Conservation (phyloP, 257 asterid species). For the Echium plantagineum region DNA sequence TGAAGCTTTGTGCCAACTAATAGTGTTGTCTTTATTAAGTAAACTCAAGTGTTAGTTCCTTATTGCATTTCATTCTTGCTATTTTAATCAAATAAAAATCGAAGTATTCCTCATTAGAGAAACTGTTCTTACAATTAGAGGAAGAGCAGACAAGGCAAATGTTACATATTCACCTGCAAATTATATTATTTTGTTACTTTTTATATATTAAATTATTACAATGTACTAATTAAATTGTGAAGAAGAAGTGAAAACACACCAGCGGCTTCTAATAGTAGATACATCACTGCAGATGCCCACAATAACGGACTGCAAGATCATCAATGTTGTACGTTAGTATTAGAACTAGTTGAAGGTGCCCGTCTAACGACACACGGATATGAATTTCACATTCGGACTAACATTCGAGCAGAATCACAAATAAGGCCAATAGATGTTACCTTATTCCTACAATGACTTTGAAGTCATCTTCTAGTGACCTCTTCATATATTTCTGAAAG, state of each 20-base stretch:
- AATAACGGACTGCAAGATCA: slow-evolving; percentile 41
- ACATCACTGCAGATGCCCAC: slow-evolving; percentile 64
- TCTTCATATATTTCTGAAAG: slow-evolving; percentile 86
- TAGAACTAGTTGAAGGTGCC: no score
- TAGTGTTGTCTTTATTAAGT: slow-evolving; percentile 50
- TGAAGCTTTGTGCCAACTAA: slow-evolving; percentile 95
- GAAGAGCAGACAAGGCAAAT: slow-evolving; percentile 57
- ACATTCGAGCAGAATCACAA: no score
- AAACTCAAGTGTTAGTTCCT: slow-evolving; percentile 20
- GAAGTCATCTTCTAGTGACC: slow-evolving; percentile 96
- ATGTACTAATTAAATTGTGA: background rate
- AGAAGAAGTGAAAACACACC: slow-evolving; percentile 27
- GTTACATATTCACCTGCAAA: slow-evolving; percentile 59
- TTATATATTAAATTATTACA: no score
- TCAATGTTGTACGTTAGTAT: background rate
- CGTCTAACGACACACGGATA: no score
- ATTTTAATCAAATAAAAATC: background rate
- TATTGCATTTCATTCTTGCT: no score
- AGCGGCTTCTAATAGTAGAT: slow-evolving; percentile 57
- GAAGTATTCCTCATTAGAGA: background rate
- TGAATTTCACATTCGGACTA: no score
- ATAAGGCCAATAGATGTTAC: no score
- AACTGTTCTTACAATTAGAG: slow-evolving; percentile 37
- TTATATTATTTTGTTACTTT: slow-evolving; percentile 1
- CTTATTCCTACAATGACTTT: slow-evolving; percentile 87